A percentile compares a stretch with the other conserved stretches of the same genome.
Conservation (phyloP, 2,329 filamentous ascomycete species). For the Sphaerulina musiva region DNA sequence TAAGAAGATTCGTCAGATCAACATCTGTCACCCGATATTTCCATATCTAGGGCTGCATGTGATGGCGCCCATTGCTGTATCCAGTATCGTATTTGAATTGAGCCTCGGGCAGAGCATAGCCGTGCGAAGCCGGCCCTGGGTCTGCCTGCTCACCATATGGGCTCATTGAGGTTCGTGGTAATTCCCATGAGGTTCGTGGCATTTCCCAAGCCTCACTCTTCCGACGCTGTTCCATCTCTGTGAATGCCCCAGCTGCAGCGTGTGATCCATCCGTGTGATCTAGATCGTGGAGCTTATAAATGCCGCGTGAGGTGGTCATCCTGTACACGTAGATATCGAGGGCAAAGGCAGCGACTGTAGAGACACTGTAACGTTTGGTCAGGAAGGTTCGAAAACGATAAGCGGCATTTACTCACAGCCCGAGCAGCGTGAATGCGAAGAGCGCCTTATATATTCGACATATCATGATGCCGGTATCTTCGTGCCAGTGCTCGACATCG, state of each 20-base stretch:
- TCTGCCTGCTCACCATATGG: conserved; percentile 26
- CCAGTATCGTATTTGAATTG: conserved; percentile 42
- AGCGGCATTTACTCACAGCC: conserved; percentile 32
- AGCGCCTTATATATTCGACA: conserved; percentile 55
- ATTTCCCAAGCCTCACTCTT: conserved; percentile 32
- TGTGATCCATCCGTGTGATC: conserved; percentile 27
- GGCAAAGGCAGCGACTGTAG: conserved; percentile 43
- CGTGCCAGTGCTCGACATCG: conserved; percentile 42
- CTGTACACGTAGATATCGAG: conserved; percentile 48
- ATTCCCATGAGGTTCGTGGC: conserved; percentile 29
- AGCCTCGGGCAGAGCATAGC: conserved; percentile 39
- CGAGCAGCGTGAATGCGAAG: conserved; percentile 51
- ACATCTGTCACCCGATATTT: not conserved
- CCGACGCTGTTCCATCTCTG: conserved; percentile 21
- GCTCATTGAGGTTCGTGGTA: conserved; percentile 24
- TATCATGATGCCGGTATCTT: conserved; percentile 49
- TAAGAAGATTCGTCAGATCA: not conserved
- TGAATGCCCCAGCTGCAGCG: conserved; percentile 27
- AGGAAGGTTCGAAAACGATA: not conserved
- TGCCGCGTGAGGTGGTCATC: conserved; percentile 41
- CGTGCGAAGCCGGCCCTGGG: conserved; percentile 24
- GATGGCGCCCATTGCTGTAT: conserved; percentile 29
- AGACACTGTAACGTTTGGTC: conserved; percentile 29
- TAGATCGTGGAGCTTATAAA: conserved; percentile 45
- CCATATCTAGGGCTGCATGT: not conserved